Percentiles rank a stretch among this genome's conserved stretches.
These are phyloP conservation scores for Pseudozyma sp. DNA, from an alignment of 1,284 basidiomycete genomes.

Conservation along the genomic window DNA sequence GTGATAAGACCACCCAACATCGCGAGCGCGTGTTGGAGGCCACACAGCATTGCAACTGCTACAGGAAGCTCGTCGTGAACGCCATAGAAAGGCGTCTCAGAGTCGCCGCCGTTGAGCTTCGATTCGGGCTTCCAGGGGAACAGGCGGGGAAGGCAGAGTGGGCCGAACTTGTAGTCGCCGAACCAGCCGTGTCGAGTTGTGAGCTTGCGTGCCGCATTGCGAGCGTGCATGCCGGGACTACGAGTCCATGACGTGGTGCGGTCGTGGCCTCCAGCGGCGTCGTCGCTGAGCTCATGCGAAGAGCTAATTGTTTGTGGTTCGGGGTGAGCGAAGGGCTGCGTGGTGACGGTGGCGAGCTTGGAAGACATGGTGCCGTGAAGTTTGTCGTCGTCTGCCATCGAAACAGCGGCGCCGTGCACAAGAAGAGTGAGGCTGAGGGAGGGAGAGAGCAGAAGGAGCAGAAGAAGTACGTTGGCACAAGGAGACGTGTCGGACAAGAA, in stretches of 20 bases:
- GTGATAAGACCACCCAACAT: conserved; percentile 83
- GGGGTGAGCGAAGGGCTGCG: conserved; percentile 37
- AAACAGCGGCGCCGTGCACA: conserved; percentile 4
- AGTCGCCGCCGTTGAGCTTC: conserved; percentile 19
- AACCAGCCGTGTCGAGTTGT: conserved; percentile 53
- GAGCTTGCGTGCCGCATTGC: conserved; percentile 9
- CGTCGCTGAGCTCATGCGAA: conserved; percentile 13
- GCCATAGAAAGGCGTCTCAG: conserved; percentile 57
- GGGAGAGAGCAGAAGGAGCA: not conserved
- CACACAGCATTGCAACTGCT: conserved; percentile 48
- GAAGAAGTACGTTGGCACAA: not conserved
- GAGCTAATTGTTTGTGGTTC: conserved; percentile 9
- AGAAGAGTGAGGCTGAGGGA: not conserved
- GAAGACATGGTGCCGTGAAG: conserved; percentile 30
- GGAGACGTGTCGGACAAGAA: too few species aligned
- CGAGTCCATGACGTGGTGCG: conserved; percentile 6
- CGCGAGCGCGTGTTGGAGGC: conserved; percentile 80
- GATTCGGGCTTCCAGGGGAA: conserved; percentile 50
- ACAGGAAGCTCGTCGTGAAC: conserved; percentile 58
- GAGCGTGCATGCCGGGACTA: conserved; percentile 14
- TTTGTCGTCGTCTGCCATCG: conserved; percentile 7
- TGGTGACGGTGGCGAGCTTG: conserved; percentile 39
- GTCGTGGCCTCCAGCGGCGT: not conserved
- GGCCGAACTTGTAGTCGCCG: conserved; percentile 53
- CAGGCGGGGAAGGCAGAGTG: conserved; percentile 53